phyloP scores from a whole-genome alignment of 2,329 filamentous ascomycete genomes.

The Fusarium hostae region DNA sequence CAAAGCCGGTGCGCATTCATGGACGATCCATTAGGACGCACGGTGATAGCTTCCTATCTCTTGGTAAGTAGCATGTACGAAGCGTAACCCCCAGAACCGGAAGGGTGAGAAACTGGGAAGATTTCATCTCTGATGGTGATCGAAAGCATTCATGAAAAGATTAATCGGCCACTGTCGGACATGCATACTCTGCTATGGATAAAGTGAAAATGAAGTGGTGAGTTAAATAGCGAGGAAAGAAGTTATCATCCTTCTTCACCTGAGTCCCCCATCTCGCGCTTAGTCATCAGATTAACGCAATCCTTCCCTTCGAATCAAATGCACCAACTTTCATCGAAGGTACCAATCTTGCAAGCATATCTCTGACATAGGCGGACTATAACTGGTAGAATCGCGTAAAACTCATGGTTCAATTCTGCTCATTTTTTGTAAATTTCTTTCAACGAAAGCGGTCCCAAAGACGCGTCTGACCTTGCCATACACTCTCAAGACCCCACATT shows the following conservation, averaged over 20 bases:
- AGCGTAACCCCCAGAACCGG: background rate
- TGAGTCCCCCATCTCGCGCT: background rate
- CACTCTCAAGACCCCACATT: background rate
- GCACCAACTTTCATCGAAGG: background rate
- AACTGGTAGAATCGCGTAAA: background rate
- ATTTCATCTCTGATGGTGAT: background rate
- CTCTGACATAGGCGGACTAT: background rate
- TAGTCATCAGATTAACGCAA: background rate
- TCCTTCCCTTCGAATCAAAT: background rate
- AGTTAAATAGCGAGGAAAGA: background rate
- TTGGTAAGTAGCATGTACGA: background rate
- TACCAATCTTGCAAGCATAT: background rate
- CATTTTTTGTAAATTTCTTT: background rate
- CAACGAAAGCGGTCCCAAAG: background rate
- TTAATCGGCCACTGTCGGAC: too few relatives aligned
- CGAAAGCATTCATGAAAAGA: background rate
- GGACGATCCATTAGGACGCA: background rate
- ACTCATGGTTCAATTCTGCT: background rate
- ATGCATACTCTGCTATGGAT: background rate
- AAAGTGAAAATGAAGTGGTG: background rate
- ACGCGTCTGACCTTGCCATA: constrained; percentile 4
- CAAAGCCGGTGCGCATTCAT: background rate
- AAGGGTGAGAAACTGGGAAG: background rate
- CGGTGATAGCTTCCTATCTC: background rate
- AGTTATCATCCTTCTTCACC: background rate